A percentile compares a stretch with the other conserved stretches of the same genome.
Conservation (phyloP, 225 moss, liverwort and hornwort genomes). For the Rhytidiadelphus loreus region DNA sequence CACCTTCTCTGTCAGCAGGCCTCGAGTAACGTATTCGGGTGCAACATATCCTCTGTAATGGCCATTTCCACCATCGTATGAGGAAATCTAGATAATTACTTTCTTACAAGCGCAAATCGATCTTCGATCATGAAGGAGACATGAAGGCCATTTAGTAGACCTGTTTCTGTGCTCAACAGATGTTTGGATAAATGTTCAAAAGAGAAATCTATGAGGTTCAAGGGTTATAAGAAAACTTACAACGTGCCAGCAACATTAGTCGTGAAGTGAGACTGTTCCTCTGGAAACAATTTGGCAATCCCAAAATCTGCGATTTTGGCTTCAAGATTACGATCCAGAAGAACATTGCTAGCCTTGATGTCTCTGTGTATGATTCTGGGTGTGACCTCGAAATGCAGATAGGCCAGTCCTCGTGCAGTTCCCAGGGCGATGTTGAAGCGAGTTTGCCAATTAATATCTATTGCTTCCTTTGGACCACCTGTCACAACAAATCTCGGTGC, state of each 20-base stretch:
- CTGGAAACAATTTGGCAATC: constrained; percentile 65
- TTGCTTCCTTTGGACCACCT: constrained; percentile 42
- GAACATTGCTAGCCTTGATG: constrained; percentile 87
- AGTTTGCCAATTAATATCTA: constrained; percentile 69
- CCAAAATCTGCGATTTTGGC: constrained; percentile 97
- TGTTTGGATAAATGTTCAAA: not conserved
- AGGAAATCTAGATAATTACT: not conserved
- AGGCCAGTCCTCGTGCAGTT: constrained; percentile 80
- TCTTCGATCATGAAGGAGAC: not conserved
- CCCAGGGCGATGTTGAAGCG: constrained; percentile 86
- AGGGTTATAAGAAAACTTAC: constrained; percentile 9
- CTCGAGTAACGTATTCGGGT: constrained; percentile 44
- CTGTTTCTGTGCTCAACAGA: not conserved
- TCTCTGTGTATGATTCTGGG: constrained; percentile 93
- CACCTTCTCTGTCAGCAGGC: constrained; percentile 42
- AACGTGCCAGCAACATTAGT: constrained; percentile 44
- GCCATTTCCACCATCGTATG: not conserved
- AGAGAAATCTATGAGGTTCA: not conserved
- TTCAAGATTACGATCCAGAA: constrained; percentile 71
- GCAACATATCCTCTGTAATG: constrained; percentile 41
- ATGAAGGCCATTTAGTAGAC: not conserved
- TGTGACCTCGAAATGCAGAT: constrained; percentile 80
- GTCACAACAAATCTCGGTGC: not conserved
- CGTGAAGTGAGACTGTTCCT: constrained; percentile 38
- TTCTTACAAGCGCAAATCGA: not conserved